A percentile compares a stretch with the other conserved stretches of the same genome.
Evolutionary conservation across 2,329 filamentous ascomycete species (phyloP).

Genomic region (Botrytis tulipae): DNA sequence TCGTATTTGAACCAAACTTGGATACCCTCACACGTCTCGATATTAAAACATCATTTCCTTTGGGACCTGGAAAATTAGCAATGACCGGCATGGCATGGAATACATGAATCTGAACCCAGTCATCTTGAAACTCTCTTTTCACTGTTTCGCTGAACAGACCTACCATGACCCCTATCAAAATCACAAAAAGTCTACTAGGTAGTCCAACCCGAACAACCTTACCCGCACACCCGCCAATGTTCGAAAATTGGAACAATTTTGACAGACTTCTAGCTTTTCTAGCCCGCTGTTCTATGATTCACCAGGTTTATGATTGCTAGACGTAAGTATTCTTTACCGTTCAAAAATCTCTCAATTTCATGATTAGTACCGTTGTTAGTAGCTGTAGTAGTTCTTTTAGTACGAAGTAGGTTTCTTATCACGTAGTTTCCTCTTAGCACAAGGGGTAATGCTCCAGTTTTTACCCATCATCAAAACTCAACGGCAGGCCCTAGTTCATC

Average conservation of each 20-base stretch:
- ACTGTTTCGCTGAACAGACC: background rate
- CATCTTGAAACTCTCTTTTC: slow-evolving; percentile 18
- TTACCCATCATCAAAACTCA: slow-evolving; percentile 2
- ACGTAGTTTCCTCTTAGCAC: background rate
- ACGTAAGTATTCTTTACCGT: background rate
- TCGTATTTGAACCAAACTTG: slow-evolving; percentile 1
- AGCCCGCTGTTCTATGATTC: background rate
- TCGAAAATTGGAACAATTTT: slow-evolving; percentile 1
- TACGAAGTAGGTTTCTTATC: slow-evolving; percentile 4
- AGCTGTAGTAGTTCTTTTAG: background rate
- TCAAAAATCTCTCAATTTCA: background rate
- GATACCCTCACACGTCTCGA: background rate
- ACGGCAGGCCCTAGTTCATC: slow-evolving; percentile 12
- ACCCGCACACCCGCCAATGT: slow-evolving; percentile 16
- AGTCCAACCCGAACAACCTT: background rate
- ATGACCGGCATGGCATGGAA: slow-evolving; percentile 5
- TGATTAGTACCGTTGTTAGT: background rate
- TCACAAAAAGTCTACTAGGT: background rate
- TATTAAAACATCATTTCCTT: slow-evolving; percentile 16
- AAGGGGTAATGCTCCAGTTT: background rate
- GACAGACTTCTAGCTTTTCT: slow-evolving; percentile 13
- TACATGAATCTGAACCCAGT: slow-evolving; percentile 8
- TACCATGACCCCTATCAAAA: background rate
- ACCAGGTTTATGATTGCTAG: background rate
- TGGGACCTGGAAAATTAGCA: slow-evolving; percentile 2